Evolutionary conservation across 1,284 basidiomycete species (phyloP).

Genomic region (Leccinum solheimii): DNA sequence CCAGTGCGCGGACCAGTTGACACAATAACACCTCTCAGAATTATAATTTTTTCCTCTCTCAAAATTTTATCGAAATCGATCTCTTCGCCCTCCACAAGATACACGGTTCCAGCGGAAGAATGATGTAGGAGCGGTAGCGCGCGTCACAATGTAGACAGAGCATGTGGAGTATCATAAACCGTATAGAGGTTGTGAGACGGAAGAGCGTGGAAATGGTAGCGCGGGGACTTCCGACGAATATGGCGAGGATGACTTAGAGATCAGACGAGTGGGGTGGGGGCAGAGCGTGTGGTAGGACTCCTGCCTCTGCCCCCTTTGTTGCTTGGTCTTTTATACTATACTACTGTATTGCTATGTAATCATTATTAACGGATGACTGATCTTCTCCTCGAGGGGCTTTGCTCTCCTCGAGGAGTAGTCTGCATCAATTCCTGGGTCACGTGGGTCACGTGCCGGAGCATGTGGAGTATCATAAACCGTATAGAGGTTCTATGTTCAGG

Average conservation of each 20-base stretch:
- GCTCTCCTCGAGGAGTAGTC: too few species aligned
- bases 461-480: conserved; percentile 62
- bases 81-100: conserved; percentile 95
- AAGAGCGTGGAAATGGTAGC: too few species aligned
- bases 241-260: too few species aligned
- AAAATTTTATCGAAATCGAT: conserved; percentile 93
- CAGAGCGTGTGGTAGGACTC: too few species aligned
- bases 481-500: conserved; percentile 90
- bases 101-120: conserved; percentile 69
- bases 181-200: conserved; percentile 56
- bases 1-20: conserved; percentile 92
- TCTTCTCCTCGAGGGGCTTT: too few species aligned
- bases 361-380: too few species aligned
- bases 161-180: conserved; percentile 66
- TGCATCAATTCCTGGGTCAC: too few species aligned
- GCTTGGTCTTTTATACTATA: too few species aligned
- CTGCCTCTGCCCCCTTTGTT: too few species aligned
- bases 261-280: too few species aligned
- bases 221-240: too few species aligned
- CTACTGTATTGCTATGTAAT: too few species aligned
- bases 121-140: conserved; percentile 66
- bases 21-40: conserved; percentile 62
- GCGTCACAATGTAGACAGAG: conserved; percentile 72
- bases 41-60: conserved; percentile 76
- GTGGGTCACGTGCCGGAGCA: conserved; percentile 37